These are phyloP conservation scores for Yamadazyma dendronema DNA, from an alignment of 1,139 yeast genomes.

Conservation along the genomic window DNA sequence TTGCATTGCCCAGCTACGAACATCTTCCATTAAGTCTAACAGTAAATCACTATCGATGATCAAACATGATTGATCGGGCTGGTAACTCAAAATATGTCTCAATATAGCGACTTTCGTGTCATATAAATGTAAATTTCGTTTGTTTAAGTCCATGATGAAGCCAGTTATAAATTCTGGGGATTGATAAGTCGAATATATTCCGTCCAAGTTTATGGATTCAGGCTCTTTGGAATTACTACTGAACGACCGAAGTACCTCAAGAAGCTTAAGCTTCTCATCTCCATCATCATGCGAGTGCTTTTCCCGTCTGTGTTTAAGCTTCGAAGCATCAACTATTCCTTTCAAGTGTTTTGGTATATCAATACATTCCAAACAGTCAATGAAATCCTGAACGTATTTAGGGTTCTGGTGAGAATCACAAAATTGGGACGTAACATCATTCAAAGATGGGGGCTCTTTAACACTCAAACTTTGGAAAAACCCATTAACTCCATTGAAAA, in stretches of 20 bases:
- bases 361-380: constrained; percentile 26
- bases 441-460: constrained; percentile 8
- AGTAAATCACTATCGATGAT: constrained; percentile 29
- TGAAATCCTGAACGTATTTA: constrained; percentile 24
- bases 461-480: constrained; percentile 11
- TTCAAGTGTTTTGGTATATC: constrained; percentile 14
- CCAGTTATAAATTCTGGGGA: constrained; percentile 4
- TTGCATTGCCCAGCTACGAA: constrained; percentile 37
- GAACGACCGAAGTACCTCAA: constrained; percentile 40
- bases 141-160: constrained; percentile 12
- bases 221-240: constrained; percentile 19
- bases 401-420: constrained; percentile 1
- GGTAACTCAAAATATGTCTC: constrained; percentile 30
- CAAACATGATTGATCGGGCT: constrained; percentile 16
- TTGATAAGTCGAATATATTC: not conserved
- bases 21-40: constrained; percentile 18
- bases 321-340: constrained; percentile 14
- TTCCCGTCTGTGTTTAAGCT: constrained; percentile 6
- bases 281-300: constrained; percentile 18
- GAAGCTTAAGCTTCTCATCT: constrained; percentile 32
- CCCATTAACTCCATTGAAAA: constrained; percentile 22
- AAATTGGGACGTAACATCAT: constrained; percentile 22
- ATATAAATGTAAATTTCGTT: constrained; percentile 8
- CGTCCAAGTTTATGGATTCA: constrained; percentile 3
- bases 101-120: constrained; percentile 43